Evolutionary conservation across 2,329 filamentous ascomycete genomes (phyloP), one percentile per base, ranked within the genome.

Genomic region (Daldinia sp.): DNA sequence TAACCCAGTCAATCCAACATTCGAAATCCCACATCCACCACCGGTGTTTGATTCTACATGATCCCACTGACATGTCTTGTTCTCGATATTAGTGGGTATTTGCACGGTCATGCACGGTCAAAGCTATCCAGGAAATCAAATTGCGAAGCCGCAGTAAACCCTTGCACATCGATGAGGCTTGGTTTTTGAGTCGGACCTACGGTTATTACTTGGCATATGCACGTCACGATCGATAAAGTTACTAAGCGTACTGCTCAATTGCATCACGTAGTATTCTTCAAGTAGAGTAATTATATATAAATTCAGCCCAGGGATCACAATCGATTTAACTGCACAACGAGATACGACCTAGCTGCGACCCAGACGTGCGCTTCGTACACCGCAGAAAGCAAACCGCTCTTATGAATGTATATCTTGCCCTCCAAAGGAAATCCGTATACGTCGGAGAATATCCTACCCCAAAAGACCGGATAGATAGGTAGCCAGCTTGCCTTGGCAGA

Each of bases 171-270:
- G 15, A 12, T 53, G 30, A 30, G 48, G 48, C 26, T 53, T 26
- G 20, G 20, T 20, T 53, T 15, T 15, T 42, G 13, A n/a, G 20
- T 42, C 33, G 35, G 35, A 39, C 23, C 26, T 39, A 42, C 39
- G 30, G 42, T 48, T 60, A 15, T 44, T 53, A 44, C 51, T 58
- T 63, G 28, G 62, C 58, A 58, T 63, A 68, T 68, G 65, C 65
- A 68, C 65, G 63, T 68, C 68, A 68, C 56, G 59, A 58, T 68
- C 61, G 41, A 51, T 67, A 60, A 64, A 62, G 57, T 56, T 61
- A 57, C 44, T 48, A 65, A 42, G 30, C 23, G 57, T 51, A 28
- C 59, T 30, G 26, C 30, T 55, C 37, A 37, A 65, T 53, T 42
- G 35, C 51, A 39, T 50, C 55, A 53, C 33, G 41, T 30, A 18